phyloP scores from a whole-genome alignment of 768 basidiomycete genomes.

The Holtermanniella nyarrowii region DNA sequence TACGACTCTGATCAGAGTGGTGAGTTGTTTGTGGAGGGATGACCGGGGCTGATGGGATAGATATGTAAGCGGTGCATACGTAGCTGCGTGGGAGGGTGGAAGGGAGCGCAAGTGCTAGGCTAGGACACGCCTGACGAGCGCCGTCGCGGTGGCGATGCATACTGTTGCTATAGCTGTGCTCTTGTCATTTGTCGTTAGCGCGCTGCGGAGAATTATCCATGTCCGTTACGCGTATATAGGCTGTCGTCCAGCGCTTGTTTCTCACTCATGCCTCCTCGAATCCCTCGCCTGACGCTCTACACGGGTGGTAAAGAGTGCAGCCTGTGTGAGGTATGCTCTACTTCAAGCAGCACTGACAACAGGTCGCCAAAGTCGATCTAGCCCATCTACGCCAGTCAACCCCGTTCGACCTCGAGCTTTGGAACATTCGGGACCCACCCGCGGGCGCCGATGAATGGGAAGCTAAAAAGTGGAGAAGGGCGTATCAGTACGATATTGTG shows the following conservation, averaged over 20 bases:
- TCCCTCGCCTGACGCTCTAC: conserved; percentile 31
- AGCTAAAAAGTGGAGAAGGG: conserved; percentile 30
- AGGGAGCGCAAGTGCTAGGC: too few relatives aligned
- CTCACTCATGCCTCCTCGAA: conserved; percentile 29
- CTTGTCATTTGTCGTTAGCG: too few relatives aligned
- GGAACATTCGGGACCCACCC: conserved; percentile 37
- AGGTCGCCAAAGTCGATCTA: conserved; percentile 36
- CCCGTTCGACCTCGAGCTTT: conserved; percentile 30
- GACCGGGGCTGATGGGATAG: too few relatives aligned
- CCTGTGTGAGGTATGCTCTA: conserved; percentile 35
- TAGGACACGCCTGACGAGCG: too few relatives aligned
- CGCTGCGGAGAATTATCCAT: too few relatives aligned
- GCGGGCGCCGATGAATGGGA: conserved; percentile 17
- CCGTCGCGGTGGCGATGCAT: too few relatives aligned
- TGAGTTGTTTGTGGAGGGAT: conserved; percentile 11
- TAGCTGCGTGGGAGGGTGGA: too few relatives aligned
- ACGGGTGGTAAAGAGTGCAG: conserved; percentile 40
- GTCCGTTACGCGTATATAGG: too few relatives aligned
- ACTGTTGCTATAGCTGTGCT: too few relatives aligned
- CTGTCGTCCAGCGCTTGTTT: too few relatives aligned
- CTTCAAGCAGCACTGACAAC: not conserved
- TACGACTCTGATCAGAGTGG: conserved; percentile 41
- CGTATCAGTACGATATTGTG: conserved; percentile 40
- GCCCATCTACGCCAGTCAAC: conserved; percentile 20
- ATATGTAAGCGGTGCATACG: too few relatives aligned